Base-by-base conservation (phyloP, 202 grass and related monocot genomes). In the Carex arenaria region DNA sequence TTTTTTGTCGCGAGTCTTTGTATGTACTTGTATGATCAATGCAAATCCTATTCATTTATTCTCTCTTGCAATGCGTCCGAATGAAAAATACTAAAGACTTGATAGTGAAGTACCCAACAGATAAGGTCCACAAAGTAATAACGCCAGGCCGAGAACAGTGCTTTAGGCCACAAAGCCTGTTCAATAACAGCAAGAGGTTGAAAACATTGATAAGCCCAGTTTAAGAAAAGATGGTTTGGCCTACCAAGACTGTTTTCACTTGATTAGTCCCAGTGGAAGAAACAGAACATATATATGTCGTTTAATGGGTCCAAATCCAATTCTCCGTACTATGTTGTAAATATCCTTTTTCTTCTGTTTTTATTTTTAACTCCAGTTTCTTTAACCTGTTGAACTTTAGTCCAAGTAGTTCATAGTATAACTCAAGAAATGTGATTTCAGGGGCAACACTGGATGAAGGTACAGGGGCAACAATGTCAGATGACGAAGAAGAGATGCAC, bases 391-490 rank as follows among this genome's bases (percentile, higher is more conserved):
- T 60, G 30, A 78, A 38, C 52, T 1, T 78, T n/a, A 18, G 8
- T 55, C 14, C 6, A 61, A 20, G 7, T 62, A 55, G 34, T 70
- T 3, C 34, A 45, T 43, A 67, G 66, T 40, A 9, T 45, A 43
- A 42, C 17, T 43, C 1, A 43, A 45, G 13, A 66, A 34, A 66
- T 5, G 14, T 34, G 28, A 32, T 89, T 68, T 88, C 83, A 98
- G 96, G 96, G 62, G 88, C 87, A 30, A 85, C 82, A 1, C 59
- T 92, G 67, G 93, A 93, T 87, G 96, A 99, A 89, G 96, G 96
- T n/a, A 61, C 71, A 18, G 93, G 93, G 34, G 93, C 85, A 84
- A 95, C 96, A 42, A 99, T 99, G 96, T 99, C 93, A 23, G 96
- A 99, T 80, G 96, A 99, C 4, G 96, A 99, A 45, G 96, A 99